A percentile compares a stretch with the other conserved stretches of the same genome.
These are phyloP conservation scores for Bacterosira constricta DNA, from an alignment of 108 stramenopile genomes.

Conservation along the genomic window DNA sequence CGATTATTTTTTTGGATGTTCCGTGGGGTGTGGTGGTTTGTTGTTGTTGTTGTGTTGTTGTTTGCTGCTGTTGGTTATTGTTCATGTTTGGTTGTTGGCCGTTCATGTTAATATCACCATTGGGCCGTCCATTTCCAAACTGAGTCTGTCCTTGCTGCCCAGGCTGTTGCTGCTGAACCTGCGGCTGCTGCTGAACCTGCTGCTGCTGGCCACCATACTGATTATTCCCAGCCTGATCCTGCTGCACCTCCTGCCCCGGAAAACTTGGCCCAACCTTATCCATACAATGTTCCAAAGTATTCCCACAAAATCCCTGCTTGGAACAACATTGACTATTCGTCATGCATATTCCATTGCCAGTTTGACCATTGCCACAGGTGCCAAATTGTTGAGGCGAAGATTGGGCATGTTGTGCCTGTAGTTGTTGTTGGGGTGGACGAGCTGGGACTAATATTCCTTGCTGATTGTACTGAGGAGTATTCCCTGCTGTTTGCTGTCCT, in stretches of 20 bases:
- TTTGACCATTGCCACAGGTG: background rate
- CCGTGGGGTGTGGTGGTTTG: conserved; percentile 16
- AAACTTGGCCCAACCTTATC: background rate
- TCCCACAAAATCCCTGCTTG: background rate
- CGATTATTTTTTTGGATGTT: conserved; percentile 29
- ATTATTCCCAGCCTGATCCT: too few relatives aligned
- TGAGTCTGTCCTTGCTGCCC: too few relatives aligned
- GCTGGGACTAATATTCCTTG: background rate
- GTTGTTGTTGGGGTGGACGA: background rate
- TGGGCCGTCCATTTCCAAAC: conserved; percentile 1
- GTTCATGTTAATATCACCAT: background rate
- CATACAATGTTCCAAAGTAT: background rate
- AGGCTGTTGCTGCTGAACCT: background rate
- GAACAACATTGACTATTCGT: background rate
- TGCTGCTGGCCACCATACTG: background rate
- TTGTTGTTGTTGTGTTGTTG: background rate
- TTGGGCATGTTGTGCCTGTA: too few relatives aligned
- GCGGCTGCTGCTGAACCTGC: background rate
- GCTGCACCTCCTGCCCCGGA: background rate
- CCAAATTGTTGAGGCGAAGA: too few relatives aligned
- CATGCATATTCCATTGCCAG: background rate
- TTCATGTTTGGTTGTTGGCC: background rate
- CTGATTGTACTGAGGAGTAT: too few relatives aligned
- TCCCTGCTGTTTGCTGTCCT: too few relatives aligned
- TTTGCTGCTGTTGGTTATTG: background rate